Evolutionary conservation across 148 eudicot species (phyloP).

Genomic region (Tetragonia tetragonoides): DNA sequence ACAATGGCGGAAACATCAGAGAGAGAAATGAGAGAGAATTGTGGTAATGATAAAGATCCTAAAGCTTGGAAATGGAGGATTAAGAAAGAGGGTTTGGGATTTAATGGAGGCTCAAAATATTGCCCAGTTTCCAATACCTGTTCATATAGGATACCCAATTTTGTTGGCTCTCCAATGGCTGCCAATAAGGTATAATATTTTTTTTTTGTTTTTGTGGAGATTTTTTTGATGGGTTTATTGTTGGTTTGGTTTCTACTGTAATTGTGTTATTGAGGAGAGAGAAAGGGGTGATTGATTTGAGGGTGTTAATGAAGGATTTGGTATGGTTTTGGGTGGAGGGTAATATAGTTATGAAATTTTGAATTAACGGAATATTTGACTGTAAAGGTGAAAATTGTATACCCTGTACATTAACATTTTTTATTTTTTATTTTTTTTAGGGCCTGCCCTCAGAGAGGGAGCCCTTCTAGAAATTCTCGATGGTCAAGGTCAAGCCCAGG

Average conservation of each 20-base stretch:
- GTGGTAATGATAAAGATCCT: constrained; percentile 41
- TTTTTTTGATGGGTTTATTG: neutral
- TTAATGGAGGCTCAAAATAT: constrained; percentile 70
- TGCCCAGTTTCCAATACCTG: constrained; percentile 88
- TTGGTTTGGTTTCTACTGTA: neutral
- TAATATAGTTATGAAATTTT: too few species aligned
- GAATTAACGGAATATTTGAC: too few species aligned
- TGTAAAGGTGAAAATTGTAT: too few species aligned
- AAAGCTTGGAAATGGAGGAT: constrained; percentile 92
- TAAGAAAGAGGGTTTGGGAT: constrained; percentile 86
- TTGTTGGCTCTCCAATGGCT: constrained; percentile 59
- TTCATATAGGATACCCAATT: constrained; percentile 92
- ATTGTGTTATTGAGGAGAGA: neutral
- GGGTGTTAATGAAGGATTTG: too few species aligned
- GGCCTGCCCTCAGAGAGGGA: constrained; percentile 38
- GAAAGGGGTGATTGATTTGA: too few species aligned
- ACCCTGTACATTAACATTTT: too few species aligned
- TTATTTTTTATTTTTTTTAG: too few species aligned
- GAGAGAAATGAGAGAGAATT: constrained; percentile 21
- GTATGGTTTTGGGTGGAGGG: too few species aligned
- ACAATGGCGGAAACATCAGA: constrained; percentile 63
- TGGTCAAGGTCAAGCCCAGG: constrained; percentile 38
- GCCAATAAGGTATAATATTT: constrained; percentile 58
- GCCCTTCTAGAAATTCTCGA: constrained; percentile 53
- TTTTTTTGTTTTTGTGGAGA: neutral